Evolutionary conservation across 306 rosid genomes (phyloP), one percentile per base, ranked within the genome.

Genomic region (Cicer judaicum): DNA sequence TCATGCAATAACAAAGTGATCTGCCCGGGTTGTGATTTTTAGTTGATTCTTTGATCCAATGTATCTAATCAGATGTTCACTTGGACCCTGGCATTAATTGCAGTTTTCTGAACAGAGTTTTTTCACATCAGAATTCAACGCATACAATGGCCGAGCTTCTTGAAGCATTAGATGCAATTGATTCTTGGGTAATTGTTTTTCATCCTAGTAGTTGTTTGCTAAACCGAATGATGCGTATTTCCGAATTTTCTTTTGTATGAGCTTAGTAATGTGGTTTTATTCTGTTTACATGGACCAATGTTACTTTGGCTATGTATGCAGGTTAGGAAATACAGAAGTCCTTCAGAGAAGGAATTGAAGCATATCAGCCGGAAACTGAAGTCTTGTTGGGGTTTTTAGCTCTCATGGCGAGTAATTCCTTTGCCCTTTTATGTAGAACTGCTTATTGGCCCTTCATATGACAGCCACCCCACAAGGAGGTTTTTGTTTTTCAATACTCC

Each of bases 301-400:
- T 81, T 46, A 55, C 70, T 24, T 81, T 74, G 70, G 57, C 77
- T 75, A 10, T 74, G 29, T 48, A 11, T 74, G 67, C 84, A 89
- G 98, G 93, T 85, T 64, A 87, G 67, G 64, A 83, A 78, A 70
- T 89, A 87, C 77, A 87, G 74, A 67, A 84, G 78, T 81, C 93
- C 98, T 61, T 87, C 97, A 50, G 95, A 92, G 54, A 90, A 90
- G 68, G 99, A 95, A 78, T 75, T 89, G 86, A 87, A 89, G 81
- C 99, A 92, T 84, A 92, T 95, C 82, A 85, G 87, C 80, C 46
- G 93, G 66, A 95, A 90, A 79, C 85, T 95, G 74, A 92, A 86
- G 78, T 89, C 96, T 71, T 95, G 99, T 68, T 90, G 97, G 96
- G 99, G 98, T 81, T 90, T 74, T 29, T 18, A 75, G 90, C 85